Percentiles rank a stretch among this genome's conserved stretches.
Conservation (phyloP, 176 grass and related monocot species). For the Oryza meyeriana region DNA sequence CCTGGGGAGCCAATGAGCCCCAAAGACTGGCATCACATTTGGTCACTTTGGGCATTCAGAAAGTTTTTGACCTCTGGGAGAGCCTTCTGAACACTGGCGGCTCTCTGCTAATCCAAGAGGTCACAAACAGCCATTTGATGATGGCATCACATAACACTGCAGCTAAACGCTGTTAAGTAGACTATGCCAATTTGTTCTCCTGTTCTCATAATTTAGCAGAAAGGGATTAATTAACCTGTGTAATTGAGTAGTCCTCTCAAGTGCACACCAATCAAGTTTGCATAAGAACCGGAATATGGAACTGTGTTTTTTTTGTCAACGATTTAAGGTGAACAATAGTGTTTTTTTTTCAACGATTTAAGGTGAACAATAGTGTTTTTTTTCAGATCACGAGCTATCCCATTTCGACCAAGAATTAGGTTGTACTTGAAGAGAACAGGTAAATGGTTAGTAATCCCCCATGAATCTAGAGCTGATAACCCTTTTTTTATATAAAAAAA, state of each 20-base stretch:
- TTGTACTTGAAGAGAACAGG: too few relatives aligned
- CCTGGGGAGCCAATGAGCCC: background rate
- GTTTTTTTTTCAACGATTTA: background rate
- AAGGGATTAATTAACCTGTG: background rate
- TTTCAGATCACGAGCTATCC: too few relatives aligned
- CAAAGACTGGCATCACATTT: background rate
- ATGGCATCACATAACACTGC: background rate
- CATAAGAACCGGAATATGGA: background rate
- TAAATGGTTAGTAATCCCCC: too few relatives aligned
- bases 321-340: too few relatives aligned
- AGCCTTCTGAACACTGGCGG: conserved; percentile 4
- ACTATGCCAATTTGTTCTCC: background rate
- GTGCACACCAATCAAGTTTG: background rate
- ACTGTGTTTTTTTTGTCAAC: background rate
- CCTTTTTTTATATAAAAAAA: too few relatives aligned
- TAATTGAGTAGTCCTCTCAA: background rate
- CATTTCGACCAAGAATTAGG: too few relatives aligned
- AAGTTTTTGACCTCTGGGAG: background rate
- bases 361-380: too few relatives aligned
- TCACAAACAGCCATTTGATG: conserved; percentile 17
- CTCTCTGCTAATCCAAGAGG: conserved; percentile 44
- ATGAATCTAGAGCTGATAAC: too few relatives aligned
- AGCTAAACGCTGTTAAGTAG: background rate
- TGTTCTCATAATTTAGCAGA: background rate
- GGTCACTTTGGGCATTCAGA: background rate